Conservation (phyloP, 2,329 filamentous ascomycete genomes). For the Cadophora sp. region DNA sequence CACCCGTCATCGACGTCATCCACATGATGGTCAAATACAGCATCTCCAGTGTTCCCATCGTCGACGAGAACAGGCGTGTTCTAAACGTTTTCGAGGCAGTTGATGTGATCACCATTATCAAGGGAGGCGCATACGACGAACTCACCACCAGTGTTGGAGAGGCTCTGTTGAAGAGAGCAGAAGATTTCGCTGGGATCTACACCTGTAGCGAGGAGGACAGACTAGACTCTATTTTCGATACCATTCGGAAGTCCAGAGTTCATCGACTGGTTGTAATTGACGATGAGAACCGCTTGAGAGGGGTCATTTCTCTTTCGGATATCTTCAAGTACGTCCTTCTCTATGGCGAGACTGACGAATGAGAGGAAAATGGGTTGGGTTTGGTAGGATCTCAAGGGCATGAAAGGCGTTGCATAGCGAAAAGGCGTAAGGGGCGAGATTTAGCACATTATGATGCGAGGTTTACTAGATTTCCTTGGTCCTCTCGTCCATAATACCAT, state of each 20-base stretch:
- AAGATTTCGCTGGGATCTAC: conserved; percentile 96
- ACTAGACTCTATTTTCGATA: conserved; percentile 95
- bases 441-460: conserved; percentile 36
- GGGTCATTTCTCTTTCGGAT: conserved; percentile 92
- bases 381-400: conserved; percentile 32
- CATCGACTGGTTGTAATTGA: conserved; percentile 94
- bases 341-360: conserved; percentile 51
- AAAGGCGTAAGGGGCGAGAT: conserved; percentile 42
- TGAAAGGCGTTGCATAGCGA: conserved; percentile 47
- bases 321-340: conserved; percentile 95
- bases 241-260: conserved; percentile 91
- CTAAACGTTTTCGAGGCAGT: conserved; percentile 98
- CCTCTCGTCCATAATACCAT: conserved; percentile 35
- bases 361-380: conserved; percentile 30
- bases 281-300: conserved; percentile 83
- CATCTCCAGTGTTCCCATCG: conserved; percentile 92
- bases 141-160: conserved; percentile 86
- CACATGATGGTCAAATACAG: conserved; percentile 90
- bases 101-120: conserved; percentile 95
- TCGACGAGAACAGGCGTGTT: conserved; percentile 78
- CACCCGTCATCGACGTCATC: conserved; percentile 91
- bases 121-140: conserved; percentile 91
- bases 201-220: conserved; percentile 92
- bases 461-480: conserved; percentile 41
- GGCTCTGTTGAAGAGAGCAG: conserved; percentile 82